Evolutionary conservation across 73 alveolate species (phyloP).

Genomic region (Effrenium voratum): DNA sequence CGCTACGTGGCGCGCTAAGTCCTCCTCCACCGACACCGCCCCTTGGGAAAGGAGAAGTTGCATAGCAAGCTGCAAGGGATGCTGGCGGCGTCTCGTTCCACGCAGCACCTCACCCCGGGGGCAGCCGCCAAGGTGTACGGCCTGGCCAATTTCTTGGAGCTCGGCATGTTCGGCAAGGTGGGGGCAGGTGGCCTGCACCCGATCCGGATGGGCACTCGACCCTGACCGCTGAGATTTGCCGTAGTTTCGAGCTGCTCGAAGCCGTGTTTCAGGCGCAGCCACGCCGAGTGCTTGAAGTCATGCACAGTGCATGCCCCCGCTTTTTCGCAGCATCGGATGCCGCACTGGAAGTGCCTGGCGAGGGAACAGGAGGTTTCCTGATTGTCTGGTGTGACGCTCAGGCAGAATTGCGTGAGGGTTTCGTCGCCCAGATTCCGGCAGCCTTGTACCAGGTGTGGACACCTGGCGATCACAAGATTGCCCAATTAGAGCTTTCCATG

Average conservation of each 20-base stretch:
- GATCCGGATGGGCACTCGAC: no score
- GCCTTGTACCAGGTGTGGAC: neutral
- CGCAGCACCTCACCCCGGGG: no score
- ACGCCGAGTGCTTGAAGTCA: neutral
- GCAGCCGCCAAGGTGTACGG: no score
- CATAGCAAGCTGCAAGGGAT: no score
- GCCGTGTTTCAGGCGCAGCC: neutral
- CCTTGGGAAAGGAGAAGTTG: no score
- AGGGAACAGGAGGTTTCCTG: slow-evolving; percentile 12
- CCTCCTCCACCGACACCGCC: no score
- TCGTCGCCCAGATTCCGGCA: neutral
- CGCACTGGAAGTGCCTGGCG: neutral
- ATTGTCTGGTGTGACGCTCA: neutral
- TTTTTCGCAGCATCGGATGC: neutral
- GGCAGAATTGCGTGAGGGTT: neutral
- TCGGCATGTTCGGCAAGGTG: no score
- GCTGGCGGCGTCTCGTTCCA: no score
- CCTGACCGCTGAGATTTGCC: neutral
- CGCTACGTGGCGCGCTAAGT: no score
- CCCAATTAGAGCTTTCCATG: neutral
- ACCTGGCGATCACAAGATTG: neutral
- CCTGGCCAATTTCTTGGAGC: no score
- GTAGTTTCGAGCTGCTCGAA: neutral
- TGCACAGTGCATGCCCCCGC: neutral
- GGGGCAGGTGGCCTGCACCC: no score